phyloP scores from a whole-genome alignment of 2,329 filamentous ascomycete genomes.

The Colletotrichum echinochloae region DNA sequence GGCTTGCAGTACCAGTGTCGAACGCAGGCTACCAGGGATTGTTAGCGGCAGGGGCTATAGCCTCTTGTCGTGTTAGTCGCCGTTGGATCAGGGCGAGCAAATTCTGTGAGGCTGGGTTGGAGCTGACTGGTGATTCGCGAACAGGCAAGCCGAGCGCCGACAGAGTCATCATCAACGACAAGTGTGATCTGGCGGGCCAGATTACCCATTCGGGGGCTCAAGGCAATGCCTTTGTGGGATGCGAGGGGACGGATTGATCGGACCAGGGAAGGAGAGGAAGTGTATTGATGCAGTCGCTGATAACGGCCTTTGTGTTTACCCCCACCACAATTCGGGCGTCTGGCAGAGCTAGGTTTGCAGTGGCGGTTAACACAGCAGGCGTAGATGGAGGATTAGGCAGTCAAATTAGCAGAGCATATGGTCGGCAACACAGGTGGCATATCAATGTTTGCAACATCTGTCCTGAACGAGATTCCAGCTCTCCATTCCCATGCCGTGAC shows the following conservation, averaged over 20 bases:
- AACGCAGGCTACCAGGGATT: constrained; percentile 22
- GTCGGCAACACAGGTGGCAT: background rate
- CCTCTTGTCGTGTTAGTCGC: background rate
- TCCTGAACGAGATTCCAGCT: background rate
- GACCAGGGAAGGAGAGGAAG: background rate
- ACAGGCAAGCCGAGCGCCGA: constrained; percentile 74
- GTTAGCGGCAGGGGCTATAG: constrained; percentile 20
- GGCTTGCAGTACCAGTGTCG: constrained; percentile 5
- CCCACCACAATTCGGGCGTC: constrained; percentile 14
- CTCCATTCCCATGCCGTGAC: background rate
- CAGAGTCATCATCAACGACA: constrained; percentile 72
- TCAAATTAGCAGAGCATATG: background rate
- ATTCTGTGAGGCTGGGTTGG: constrained; percentile 15
- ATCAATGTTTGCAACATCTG: background rate
- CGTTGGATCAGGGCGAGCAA: background rate
- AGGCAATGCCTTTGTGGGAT: constrained; percentile 73
- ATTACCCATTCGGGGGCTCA: constrained; percentile 80
- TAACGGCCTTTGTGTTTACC: constrained; percentile 23
- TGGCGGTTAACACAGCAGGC: constrained; percentile 24
- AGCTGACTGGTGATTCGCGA: constrained; percentile 21
- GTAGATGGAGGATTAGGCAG: constrained; percentile 11
- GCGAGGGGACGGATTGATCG: constrained; percentile 47
- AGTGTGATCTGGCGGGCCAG: constrained; percentile 68
- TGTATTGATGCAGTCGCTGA: constrained; percentile 2
- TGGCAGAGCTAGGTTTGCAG: background rate